Base-by-base conservation (phyloP, 2,329 filamentous ascomycete genomes). In the Fusarium dlaminii region DNA sequence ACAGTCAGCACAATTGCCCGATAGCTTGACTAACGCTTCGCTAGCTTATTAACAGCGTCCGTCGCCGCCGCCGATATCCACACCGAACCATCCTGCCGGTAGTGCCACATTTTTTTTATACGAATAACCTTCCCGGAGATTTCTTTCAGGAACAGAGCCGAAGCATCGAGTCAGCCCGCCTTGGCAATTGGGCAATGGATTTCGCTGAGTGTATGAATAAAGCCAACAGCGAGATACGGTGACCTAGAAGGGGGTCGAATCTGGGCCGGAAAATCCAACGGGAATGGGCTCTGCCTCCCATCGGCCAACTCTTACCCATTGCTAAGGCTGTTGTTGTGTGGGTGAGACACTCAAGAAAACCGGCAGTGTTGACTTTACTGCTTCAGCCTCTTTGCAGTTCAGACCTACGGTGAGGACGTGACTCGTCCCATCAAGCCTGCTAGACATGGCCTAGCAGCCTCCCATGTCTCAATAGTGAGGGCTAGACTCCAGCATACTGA, bases 11-110 rank as follows among this genome's bases (percentile, higher is more conserved):
- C 60, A 71, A 63, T 60, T 68, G 63, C 51, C 62, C 54, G 61
- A 68, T 66, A 76, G 66, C 73, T 60, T 48, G 56, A 66, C 68
- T 70, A 69, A 68, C 54, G 59, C 57, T 49, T 63, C 52, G 61
- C 49, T 76, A 75, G 68, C 62, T 61, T 59, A 51, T 61, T 51
- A 48, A 61, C 54, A 64, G 52, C 64, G 36, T 68, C 52, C 68
- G 68, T 36, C 54, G 68, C 36, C 54, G 58, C 46, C 51, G 62
- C 42, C 54, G 49, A 75, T 71, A 69, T 42, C 75, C 73, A 77
- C 75, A 51, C n/a, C 57, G 74, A 77, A 77, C 75, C 75, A 62
- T 63, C 59, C 72, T 66, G 66, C 63, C 72, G 75, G 75, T 68
- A 63, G 72, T 52, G 58, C 60, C 68, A 57, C 68, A 70, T 70